Conservation (phyloP, 805 yeast species). For the Dipodascus albidus region DNA sequence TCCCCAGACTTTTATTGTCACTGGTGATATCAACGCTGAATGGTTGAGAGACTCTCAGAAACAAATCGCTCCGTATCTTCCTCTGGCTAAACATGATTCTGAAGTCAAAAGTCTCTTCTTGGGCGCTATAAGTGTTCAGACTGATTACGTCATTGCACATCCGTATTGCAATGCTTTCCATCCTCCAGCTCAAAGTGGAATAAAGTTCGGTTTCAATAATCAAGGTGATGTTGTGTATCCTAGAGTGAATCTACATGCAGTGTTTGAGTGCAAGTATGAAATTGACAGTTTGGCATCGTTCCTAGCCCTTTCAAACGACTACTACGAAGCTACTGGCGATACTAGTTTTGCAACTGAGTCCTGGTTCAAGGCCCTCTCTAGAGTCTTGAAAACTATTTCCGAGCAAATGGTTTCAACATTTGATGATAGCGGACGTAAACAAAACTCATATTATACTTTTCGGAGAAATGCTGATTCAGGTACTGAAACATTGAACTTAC, state of each 20-base stretch:
- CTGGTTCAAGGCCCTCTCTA: constrained; percentile 52
- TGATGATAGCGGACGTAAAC: constrained; percentile 32
- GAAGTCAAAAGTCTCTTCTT: constrained; percentile 39
- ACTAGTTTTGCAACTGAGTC: constrained; percentile 31
- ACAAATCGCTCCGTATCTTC: constrained; percentile 67
- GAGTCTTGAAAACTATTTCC: constrained; percentile 38
- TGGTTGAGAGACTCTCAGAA: constrained; percentile 86
- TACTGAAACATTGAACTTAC: constrained; percentile 67
- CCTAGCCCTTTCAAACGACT: constrained; percentile 62
- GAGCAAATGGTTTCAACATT: constrained; percentile 51
- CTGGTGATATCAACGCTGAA: constrained; percentile 91
- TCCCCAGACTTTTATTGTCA: constrained; percentile 66
- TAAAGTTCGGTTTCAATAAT: constrained; percentile 37
- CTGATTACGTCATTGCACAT: constrained; percentile 43
- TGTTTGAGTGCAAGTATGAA: constrained; percentile 86
- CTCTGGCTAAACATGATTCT: constrained; percentile 41
- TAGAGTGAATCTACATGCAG: constrained; percentile 53
- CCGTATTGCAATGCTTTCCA: constrained; percentile 92
- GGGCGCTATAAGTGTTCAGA: constrained; percentile 79
- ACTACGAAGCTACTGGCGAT: constrained; percentile 37
- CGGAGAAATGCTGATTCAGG: constrained; percentile 66
- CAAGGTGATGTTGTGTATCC: constrained; percentile 56
- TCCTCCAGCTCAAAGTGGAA: constrained; percentile 43
- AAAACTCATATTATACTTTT: constrained; percentile 49
- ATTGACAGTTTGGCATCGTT: constrained; percentile 79